Evolutionary conservation across 495 filamentous ascomycete genomes (phyloP).

Genomic region (Platismatia glauca): DNA sequence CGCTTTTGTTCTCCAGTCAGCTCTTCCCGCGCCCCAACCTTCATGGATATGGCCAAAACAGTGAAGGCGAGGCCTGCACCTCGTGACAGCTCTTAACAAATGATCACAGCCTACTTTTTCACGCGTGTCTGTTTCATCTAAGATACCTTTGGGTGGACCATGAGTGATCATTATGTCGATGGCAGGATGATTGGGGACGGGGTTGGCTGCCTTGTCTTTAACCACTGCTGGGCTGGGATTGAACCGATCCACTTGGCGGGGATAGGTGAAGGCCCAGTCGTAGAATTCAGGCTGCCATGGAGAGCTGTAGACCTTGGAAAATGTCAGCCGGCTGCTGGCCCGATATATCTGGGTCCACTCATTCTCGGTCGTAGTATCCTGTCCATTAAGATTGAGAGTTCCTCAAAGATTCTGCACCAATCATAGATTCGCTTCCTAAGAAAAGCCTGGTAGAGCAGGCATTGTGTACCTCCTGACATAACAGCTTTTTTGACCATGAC

Average conservation of each 20-base stretch:
- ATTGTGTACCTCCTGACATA: no score
- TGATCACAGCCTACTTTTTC: constrained; percentile 41
- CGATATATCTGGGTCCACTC: neutral
- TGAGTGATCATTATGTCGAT: constrained; percentile 68
- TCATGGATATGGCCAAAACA: constrained; percentile 61
- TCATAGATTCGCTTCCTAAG: no score
- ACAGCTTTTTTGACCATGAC: no score
- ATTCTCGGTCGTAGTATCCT: no score
- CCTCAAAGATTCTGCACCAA: no score
- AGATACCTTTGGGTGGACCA: constrained; percentile 54
- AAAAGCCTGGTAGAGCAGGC: no score
- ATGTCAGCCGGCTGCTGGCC: neutral
- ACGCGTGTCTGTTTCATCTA: constrained; percentile 39
- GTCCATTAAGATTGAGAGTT: no score
- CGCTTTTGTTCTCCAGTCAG: constrained; percentile 41
- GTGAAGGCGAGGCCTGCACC: constrained; percentile 43
- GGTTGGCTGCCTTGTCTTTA: constrained; percentile 29
- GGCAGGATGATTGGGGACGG: constrained; percentile 33
- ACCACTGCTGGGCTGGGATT: constrained; percentile 28
- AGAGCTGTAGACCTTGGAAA: constrained; percentile 47
- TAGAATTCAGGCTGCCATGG: constrained; percentile 58
- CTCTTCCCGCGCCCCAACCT: constrained; percentile 57
- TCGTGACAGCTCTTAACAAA: constrained; percentile 35
- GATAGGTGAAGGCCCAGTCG: constrained; percentile 58
- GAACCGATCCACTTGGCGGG: constrained; percentile 43